These are phyloP conservation scores for Trifolium fragiferum DNA, from an alignment of 306 rosid species.

Conservation along the genomic window DNA sequence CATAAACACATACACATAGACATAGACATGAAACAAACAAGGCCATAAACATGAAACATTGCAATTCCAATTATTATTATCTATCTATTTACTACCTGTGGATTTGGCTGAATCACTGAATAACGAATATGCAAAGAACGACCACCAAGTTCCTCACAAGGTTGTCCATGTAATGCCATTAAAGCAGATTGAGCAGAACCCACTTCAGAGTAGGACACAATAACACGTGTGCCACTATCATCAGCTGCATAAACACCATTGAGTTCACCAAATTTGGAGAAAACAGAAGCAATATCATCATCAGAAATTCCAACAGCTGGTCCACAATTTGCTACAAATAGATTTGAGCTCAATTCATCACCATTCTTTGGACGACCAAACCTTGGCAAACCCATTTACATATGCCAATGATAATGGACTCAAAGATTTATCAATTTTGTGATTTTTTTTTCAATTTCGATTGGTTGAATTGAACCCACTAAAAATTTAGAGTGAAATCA, in stretches of 20 bases:
- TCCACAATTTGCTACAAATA: constrained; percentile 87
- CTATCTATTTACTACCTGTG: constrained; percentile 40
- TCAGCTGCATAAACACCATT: constrained; percentile 77
- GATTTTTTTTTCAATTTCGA: background rate
- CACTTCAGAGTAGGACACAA: constrained; percentile 61
- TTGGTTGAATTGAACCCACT: background rate
- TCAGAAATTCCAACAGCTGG: constrained; percentile 71
- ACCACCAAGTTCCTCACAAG: constrained; percentile 71
- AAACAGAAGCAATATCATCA: constrained; percentile 58
- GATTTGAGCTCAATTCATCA: constrained; percentile 62
- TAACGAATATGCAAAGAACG: constrained; percentile 76
- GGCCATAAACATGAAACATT: constrained; percentile 8
- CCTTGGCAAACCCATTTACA: constrained; percentile 56
- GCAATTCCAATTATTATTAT: background rate
- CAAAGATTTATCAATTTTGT: constrained; percentile 23
- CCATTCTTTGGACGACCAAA: constrained; percentile 64
- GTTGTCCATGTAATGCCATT: constrained; percentile 62
- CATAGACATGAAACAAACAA: background rate
- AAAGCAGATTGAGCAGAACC: constrained; percentile 65
- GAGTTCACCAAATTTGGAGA: constrained; percentile 66
- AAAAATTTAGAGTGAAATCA: constrained; percentile 6
- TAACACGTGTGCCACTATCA: constrained; percentile 81
- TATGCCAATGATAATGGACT: background rate
- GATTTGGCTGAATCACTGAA: constrained; percentile 65
- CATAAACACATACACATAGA: background rate